Conservation (phyloP, 108 stramenopile genomes). For the Discostella stelligeroides region DNA sequence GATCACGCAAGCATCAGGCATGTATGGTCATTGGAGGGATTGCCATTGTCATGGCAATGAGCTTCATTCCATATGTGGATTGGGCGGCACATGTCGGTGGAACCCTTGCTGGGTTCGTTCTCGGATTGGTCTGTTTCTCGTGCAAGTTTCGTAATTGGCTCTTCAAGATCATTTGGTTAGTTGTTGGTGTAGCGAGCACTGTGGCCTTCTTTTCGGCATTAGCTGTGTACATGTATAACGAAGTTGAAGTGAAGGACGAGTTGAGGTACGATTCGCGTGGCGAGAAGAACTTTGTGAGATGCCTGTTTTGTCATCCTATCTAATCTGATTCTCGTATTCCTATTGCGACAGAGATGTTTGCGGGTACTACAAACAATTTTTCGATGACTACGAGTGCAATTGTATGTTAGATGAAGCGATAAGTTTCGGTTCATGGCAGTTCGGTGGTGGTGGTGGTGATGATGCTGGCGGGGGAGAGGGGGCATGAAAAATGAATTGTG, state of each 20-base stretch:
- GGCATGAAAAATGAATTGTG: no score
- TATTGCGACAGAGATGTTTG: no score
- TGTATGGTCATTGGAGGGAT: slow-evolving; percentile 60
- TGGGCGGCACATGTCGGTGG: slow-evolving; percentile 88
- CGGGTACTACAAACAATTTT: slow-evolving; percentile 77
- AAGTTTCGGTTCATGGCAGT: slow-evolving; percentile 13
- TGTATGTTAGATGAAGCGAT: slow-evolving; percentile 51
- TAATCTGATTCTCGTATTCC: no score
- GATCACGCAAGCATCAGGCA: slow-evolving; percentile 74
- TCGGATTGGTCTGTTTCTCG: slow-evolving; percentile 70
- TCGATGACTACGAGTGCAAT: slow-evolving; percentile 83
- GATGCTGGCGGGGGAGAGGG: slow-evolving; percentile 15
- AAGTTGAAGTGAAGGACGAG: slow-evolving; percentile 63
- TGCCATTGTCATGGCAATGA: slow-evolving; percentile 64
- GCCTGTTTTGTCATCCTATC: no score
- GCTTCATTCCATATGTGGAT: slow-evolving; percentile 60
- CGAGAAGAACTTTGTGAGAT: no score
- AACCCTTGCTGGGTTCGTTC: slow-evolving; percentile 65
- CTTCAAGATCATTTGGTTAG: slow-evolving; percentile 56
- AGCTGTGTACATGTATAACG: slow-evolving; percentile 67
- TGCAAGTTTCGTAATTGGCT: slow-evolving; percentile 56
- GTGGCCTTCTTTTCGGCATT: slow-evolving; percentile 47
- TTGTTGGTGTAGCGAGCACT: slow-evolving; percentile 58
- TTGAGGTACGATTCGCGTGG: no score
- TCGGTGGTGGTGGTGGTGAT: slow-evolving; percentile 4